phyloP scores from a whole-genome alignment of 805 yeast genomes.

The Saccharomycopsis javanensis region DNA sequence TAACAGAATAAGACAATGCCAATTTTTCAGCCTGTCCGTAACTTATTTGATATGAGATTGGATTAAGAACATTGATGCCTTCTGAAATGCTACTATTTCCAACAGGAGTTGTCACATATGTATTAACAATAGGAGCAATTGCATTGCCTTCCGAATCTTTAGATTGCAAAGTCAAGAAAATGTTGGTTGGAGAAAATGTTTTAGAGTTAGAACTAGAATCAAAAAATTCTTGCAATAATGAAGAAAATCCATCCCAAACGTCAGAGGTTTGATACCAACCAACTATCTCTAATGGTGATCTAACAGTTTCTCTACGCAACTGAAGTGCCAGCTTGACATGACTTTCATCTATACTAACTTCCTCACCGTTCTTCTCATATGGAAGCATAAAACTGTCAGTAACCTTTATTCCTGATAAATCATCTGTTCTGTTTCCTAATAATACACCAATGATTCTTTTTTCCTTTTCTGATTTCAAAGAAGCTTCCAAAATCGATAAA shows the following conservation, averaged over 20 bases:
- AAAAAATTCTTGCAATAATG: slow-evolving; percentile 73
- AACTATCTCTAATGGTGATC: slow-evolving; percentile 66
- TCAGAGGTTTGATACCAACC: slow-evolving; percentile 75
- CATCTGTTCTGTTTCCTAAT: slow-evolving; percentile 74
- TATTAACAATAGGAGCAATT: slow-evolving; percentile 44
- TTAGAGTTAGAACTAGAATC: slow-evolving; percentile 48
- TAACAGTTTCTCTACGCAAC: slow-evolving; percentile 59
- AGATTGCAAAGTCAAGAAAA: slow-evolving; percentile 66
- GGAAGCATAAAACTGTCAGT: slow-evolving; percentile 76
- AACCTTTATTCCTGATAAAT: slow-evolving; percentile 65
- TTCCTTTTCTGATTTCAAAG: slow-evolving; percentile 46
- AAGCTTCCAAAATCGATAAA: slow-evolving; percentile 66
- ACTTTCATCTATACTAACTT: slow-evolving; percentile 67
- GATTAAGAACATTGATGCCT: slow-evolving; percentile 52
- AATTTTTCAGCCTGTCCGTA: slow-evolving; percentile 51
- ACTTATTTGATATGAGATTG: slow-evolving; percentile 56
- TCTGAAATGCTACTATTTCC: slow-evolving; percentile 2
- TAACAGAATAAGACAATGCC: slow-evolving; percentile 39
- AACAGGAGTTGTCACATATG: slow-evolving; percentile 72
- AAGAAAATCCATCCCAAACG: slow-evolving; percentile 59
- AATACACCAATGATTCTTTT: slow-evolving; percentile 72
- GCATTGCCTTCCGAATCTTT: slow-evolving; percentile 37
- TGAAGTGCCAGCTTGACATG: slow-evolving; percentile 62
- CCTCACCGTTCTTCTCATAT: slow-evolving; percentile 63
- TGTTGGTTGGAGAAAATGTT: slow-evolving; percentile 65